A percentile compares a stretch with the other conserved stretches of the same genome.
Evolutionary conservation across 2,329 filamentous ascomycete genomes (phyloP).

Genomic region (Pseudocercospora fijiensis): DNA sequence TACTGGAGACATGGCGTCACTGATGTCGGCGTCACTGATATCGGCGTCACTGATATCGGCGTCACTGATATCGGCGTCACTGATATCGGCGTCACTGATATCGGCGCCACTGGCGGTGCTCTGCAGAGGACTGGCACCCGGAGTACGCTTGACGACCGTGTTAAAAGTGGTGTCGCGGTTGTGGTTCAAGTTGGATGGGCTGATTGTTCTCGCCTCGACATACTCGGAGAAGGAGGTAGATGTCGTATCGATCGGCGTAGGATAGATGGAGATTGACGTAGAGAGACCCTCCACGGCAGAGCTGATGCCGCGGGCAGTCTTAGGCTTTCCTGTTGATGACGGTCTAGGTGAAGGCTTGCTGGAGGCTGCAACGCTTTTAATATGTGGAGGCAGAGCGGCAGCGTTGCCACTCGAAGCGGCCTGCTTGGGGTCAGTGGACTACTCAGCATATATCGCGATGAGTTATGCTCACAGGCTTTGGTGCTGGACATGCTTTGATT

Average conservation of each 20-base stretch:
- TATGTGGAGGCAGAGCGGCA: neutral
- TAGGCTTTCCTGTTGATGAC: neutral
- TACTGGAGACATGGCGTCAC: neutral
- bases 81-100: neutral
- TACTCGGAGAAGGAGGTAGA: neutral
- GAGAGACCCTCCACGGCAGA: neutral
- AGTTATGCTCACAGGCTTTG: neutral
- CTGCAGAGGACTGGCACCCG: neutral
- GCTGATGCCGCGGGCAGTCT: neutral
- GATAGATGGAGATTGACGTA: neutral
- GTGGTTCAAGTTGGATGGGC: neutral
- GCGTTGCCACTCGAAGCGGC: neutral
- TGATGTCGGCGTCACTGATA: neutral
- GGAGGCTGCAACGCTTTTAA: neutral
- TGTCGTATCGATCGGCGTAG: neutral
- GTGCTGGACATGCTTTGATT: conserved; percentile 2
- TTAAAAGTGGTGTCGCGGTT: neutral
- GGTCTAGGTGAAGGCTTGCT: neutral
- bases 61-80: neutral
- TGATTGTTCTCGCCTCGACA: neutral
- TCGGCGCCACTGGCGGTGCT: neutral
- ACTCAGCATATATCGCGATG: neutral
- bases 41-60: neutral
- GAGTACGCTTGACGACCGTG: neutral
- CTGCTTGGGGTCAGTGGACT: neutral